These are phyloP conservation scores for Scheffersomyces coipomensis DNA, from an alignment of 805 yeast species.

Conservation along the genomic window DNA sequence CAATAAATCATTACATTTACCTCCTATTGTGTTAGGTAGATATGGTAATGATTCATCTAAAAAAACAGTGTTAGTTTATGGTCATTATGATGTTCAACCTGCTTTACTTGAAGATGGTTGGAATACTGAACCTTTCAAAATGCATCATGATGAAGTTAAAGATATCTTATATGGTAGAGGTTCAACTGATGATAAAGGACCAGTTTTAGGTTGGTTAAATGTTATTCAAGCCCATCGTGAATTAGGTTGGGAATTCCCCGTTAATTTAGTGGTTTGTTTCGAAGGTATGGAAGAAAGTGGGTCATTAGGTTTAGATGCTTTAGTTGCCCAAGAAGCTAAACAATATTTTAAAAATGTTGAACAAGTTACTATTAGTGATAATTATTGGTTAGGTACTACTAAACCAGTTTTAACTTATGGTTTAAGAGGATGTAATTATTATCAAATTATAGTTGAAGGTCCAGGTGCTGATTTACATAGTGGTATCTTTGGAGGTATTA, in stretches of 20 bases:
- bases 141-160: constrained; percentile 58
- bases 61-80: constrained; percentile 89
- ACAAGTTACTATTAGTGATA: constrained; percentile 94
- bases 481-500: constrained; percentile 95
- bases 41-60: constrained; percentile 78
- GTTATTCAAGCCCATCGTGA: constrained; percentile 86
- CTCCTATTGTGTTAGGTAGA: constrained; percentile 92
- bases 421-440: constrained; percentile 93
- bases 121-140: constrained; percentile 85
- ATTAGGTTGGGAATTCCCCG: constrained; percentile 86
- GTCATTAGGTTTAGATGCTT: constrained; percentile 82
- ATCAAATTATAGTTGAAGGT: constrained; percentile 77
- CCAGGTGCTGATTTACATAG: constrained; percentile 98
- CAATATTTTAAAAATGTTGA: constrained; percentile 84
- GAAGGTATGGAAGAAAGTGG: constrained; percentile 99
- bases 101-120: constrained; percentile 92
- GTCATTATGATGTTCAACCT: constrained; percentile 99
- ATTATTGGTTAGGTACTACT: constrained; percentile 97
- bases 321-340: constrained; percentile 76
- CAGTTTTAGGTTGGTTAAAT: constrained; percentile 96
- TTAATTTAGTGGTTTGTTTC: constrained; percentile 86
- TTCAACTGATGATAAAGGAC: constrained; percentile 97
- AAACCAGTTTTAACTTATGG: constrained; percentile 98
- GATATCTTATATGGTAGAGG: constrained; percentile 88
- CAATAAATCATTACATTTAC: constrained; percentile 66